Evolutionary conservation across 805 yeast species (phyloP).

Genomic region (Metschnikowia santaceciliae): DNA sequence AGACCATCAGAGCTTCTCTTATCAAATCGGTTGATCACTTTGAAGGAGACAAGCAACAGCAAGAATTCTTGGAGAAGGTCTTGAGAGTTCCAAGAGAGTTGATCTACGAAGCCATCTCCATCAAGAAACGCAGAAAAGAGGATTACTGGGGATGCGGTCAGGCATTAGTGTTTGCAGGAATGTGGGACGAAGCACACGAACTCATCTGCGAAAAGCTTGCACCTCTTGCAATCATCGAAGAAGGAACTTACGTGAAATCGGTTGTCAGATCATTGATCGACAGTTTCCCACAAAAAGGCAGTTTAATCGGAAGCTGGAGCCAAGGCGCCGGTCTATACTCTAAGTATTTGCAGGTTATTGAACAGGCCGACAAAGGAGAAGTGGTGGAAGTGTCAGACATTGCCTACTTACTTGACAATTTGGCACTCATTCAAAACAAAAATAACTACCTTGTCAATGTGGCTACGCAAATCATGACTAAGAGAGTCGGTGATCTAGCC

Average conservation of each 20-base stretch:
- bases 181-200: constrained; percentile 61
- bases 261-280: constrained; percentile 38
- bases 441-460: constrained; percentile 22
- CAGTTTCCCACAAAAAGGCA: constrained; percentile 41
- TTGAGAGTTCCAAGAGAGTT: constrained; percentile 47
- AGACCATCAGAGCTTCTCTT: constrained; percentile 36
- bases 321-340: constrained; percentile 57
- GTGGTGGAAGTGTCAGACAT: constrained; percentile 20
- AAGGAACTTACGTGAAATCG: constrained; percentile 29
- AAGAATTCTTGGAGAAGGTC: constrained; percentile 33
- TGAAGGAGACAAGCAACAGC: constrained; percentile 18
- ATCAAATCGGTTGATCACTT: constrained; percentile 31
- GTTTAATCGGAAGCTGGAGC: constrained; percentile 46
- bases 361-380: constrained; percentile 13
- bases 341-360: constrained; percentile 39
- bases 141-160: constrained; percentile 58
- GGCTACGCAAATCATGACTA: constrained; percentile 52
- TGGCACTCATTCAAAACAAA: constrained; percentile 38
- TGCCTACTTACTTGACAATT: constrained; percentile 40
- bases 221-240: constrained; percentile 63
- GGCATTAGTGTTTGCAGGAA: constrained; percentile 57
- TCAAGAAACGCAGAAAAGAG: constrained; percentile 44
- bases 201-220: constrained; percentile 58
- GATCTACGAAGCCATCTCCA: constrained; percentile 58
- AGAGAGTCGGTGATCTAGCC: constrained; percentile 42